phyloP scores from a whole-genome alignment of 2,329 filamentous ascomycete species.

The Colletotrichum musicola region DNA sequence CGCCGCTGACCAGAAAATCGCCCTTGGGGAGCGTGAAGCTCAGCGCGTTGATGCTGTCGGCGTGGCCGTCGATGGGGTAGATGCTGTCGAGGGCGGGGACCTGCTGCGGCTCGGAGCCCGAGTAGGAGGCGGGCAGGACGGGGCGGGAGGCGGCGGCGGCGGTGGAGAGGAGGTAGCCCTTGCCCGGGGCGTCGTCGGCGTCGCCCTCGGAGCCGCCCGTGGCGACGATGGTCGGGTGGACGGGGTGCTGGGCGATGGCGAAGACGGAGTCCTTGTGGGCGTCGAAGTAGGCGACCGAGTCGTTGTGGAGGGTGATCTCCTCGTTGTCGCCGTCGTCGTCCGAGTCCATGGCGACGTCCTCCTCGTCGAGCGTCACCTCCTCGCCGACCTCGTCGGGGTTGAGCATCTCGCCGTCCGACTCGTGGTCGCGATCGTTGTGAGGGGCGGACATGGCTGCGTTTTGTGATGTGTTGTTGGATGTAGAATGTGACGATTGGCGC shows the following conservation, averaged over 20 bases:
- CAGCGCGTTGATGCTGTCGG: constrained; percentile 89
- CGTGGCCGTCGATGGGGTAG: constrained; percentile 87
- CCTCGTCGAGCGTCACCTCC: constrained; percentile 70
- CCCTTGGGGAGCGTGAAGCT: constrained; percentile 86
- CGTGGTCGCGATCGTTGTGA: constrained; percentile 30
- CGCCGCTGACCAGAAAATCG: constrained; percentile 87
- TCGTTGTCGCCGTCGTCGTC: constrained; percentile 74
- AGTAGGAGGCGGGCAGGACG: constrained; percentile 81
- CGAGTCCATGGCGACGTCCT: constrained; percentile 86
- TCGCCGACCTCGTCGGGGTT: constrained; percentile 83
- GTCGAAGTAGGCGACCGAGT: constrained; percentile 94
- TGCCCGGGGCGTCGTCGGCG: constrained; percentile 74
- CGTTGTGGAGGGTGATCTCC: constrained; percentile 88
- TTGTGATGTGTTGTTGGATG: neutral
- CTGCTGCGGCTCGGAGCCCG: constrained; percentile 61
- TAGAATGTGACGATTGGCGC: neutral
- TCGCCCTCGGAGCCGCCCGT: constrained; percentile 82
- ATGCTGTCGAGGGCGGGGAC: constrained; percentile 73
- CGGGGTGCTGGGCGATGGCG: constrained; percentile 92
- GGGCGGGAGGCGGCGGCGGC: constrained; percentile 72
- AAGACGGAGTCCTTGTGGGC: constrained; percentile 91
- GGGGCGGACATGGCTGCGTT: constrained; percentile 28
- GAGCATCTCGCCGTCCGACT: constrained; percentile 74
- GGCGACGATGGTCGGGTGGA: constrained; percentile 80
- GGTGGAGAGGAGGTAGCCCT: constrained; percentile 87